Percentiles rank a stretch among this genome's conserved stretches.
phyloP scores from a whole-genome alignment of 192 early-diverging fungal species.

The Bifiguratus adelaidae region DNA sequence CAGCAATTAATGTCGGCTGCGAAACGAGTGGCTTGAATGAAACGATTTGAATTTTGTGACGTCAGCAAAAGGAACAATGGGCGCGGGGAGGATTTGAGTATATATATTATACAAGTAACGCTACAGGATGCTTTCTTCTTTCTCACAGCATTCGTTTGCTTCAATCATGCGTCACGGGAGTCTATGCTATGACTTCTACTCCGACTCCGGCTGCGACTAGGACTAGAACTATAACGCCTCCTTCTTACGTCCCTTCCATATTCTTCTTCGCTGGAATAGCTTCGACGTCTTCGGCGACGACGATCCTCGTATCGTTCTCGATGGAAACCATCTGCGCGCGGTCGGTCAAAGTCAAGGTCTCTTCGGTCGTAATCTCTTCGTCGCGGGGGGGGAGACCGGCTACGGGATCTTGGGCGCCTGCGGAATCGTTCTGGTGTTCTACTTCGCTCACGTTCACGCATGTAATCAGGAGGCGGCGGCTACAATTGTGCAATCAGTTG shows the following conservation, averaged over 20 bases:
- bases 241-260: conserved; percentile 2
- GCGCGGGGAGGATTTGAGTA: no score
- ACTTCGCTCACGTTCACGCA: conserved; percentile 8
- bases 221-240: conserved; percentile 8
- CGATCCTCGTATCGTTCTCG: conserved; percentile 16
- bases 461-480: neutral
- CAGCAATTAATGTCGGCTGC: no score
- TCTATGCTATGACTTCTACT: conserved; percentile 19
- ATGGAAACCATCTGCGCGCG: no score
- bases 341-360: no score
- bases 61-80: no score
- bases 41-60: no score
- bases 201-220: conserved; percentile 8
- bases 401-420: conserved; percentile 3
- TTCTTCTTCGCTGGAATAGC: conserved; percentile 13
- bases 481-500: neutral
- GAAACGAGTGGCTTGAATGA: no score
- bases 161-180: no score
- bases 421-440: conserved; percentile 8
- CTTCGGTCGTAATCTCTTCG: conserved; percentile 10
- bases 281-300: conserved; percentile 12
- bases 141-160: no score
- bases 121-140: no score
- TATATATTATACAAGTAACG: no score
- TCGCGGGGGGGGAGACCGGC: conserved; percentile 1